These are phyloP conservation scores for Cladosporium cucumerinum DNA, from an alignment of 2,329 filamentous ascomycete genomes.

Conservation along the genomic window DNA sequence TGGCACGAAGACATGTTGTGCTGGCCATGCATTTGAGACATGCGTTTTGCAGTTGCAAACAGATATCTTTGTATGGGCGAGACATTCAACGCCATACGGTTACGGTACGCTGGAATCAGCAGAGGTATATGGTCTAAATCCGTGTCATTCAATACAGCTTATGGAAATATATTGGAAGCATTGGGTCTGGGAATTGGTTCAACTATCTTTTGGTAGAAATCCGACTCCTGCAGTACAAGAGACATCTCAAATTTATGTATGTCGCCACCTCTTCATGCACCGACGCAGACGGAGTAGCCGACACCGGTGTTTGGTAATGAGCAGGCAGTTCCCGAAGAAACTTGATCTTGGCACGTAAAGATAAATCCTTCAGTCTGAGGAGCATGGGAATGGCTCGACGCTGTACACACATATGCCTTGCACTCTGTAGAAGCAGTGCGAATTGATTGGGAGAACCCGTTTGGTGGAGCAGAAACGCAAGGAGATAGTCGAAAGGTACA, in stretches of 20 bases:
- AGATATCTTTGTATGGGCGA: background rate
- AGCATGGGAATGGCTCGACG: slow-evolving; percentile 57
- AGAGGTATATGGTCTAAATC: background rate
- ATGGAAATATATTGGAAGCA: background rate
- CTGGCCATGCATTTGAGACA: background rate
- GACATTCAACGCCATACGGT: background rate
- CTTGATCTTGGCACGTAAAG: slow-evolving; percentile 61
- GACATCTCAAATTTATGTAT: slow-evolving; percentile 31
- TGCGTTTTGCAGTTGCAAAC: background rate
- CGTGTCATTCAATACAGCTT: background rate
- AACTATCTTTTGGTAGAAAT: background rate
- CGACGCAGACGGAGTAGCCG: slow-evolving; percentile 48
- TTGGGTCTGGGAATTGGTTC: background rate
- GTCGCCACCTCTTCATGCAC: slow-evolving; percentile 65
- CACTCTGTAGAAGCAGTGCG: slow-evolving; percentile 24
- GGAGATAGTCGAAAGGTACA: slow-evolving; percentile 5
- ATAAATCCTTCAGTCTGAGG: slow-evolving; percentile 63
- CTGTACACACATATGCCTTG: slow-evolving; percentile 70
- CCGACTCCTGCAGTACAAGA: no score
- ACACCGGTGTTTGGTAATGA: slow-evolving; percentile 66
- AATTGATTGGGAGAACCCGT: background rate
- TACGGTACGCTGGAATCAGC: background rate
- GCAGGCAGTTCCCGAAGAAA: slow-evolving; percentile 36
- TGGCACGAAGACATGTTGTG: background rate
- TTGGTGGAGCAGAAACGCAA: slow-evolving; percentile 2